Evolutionary conservation across 2,329 filamentous ascomycete genomes (phyloP), one percentile per base, ranked within the genome.

Genomic region (Diplodia mutila): DNA sequence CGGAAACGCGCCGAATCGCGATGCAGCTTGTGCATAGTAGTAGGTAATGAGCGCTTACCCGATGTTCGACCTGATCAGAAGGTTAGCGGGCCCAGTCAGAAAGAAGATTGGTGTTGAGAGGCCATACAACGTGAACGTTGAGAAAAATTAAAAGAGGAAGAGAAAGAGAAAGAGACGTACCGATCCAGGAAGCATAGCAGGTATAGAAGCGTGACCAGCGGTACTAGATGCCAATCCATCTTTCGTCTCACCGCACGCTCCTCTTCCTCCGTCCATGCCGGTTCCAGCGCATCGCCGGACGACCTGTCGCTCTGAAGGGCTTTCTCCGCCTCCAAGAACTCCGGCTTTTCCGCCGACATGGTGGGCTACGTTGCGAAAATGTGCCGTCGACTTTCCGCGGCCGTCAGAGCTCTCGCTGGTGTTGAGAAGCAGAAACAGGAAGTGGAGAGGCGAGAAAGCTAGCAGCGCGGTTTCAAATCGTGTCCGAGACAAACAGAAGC

Each of bases 151-250:
- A n/a, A n/a, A n/a, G n/a, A n/a, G 29, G 16, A 27, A 8, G 21
- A 59, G 59, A 7, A 21, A 4, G 32, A 11, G 34, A 14, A 34
- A 16, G 11, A 52, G 21, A 66, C 63, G 3, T 27, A 66, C 63
- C 77, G 74, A 59, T 82, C 79, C 67, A 84, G 76, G 71, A 85
- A 85, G 72, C 84, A 85, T 16, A 86, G 75, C 69, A 87, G 77
- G 71, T 87, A 87, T 14, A 87, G 74, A 8, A 85, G 71, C 0
- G 85, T 86, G 12, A 86, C 83, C 27, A 84, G 73, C 0, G 85
- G 85, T 21, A 87, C 80, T 29, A 84, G 79, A 69, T 84, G 81
- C 75, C 79, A 81, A 74, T 87, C 85, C 51, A 87, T 77, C 76
- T 85, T 86, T 70, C 80, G 82, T 68, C 84, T 80, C 21, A 87